These are phyloP conservation scores for Nemania serpens DNA, from an alignment of 2,329 filamentous ascomycete species.

Conservation along the genomic window DNA sequence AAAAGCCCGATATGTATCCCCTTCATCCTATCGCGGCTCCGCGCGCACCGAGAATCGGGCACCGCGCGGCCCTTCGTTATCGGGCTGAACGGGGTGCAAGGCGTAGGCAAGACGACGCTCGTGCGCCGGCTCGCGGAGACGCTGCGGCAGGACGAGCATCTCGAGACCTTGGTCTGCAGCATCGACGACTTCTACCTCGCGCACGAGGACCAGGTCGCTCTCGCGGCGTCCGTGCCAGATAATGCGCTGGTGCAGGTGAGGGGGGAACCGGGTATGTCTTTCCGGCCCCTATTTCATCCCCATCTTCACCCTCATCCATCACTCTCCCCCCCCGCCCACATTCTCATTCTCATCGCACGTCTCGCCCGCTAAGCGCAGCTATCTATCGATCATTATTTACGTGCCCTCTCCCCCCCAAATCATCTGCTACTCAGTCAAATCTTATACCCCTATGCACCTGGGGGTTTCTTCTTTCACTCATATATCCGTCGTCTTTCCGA, in stretches of 20 bases:
- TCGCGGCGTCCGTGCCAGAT: constrained; percentile 66
- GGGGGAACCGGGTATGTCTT: constrained; percentile 73
- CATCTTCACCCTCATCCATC: background rate
- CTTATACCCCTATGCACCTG: background rate
- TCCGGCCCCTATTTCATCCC: background rate
- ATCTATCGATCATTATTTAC: no score
- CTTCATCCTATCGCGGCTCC: constrained; percentile 70
- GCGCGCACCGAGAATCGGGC: constrained; percentile 46
- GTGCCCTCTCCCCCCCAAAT: no score
- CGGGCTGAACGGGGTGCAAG: constrained; percentile 89
- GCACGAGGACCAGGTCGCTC: constrained; percentile 67
- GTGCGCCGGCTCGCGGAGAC: constrained; percentile 68
- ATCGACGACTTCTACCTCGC: constrained; percentile 90
- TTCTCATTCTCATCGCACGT: no score
- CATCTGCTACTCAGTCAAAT: no score
- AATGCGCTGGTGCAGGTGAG: constrained; percentile 81
- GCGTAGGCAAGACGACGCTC: constrained; percentile 89
- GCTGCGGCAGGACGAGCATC: constrained; percentile 60
- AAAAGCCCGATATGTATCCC: constrained; percentile 78
- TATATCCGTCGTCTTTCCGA: background rate
- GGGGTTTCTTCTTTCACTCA: no score
- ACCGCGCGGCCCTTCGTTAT: constrained; percentile 73
- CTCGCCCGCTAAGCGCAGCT: no score
- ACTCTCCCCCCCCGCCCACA: background rate
- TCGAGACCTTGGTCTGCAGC: constrained; percentile 73